Evolutionary conservation across 192 early-diverging fungal species (phyloP).

Genomic region (Lobosporangium transversale): DNA sequence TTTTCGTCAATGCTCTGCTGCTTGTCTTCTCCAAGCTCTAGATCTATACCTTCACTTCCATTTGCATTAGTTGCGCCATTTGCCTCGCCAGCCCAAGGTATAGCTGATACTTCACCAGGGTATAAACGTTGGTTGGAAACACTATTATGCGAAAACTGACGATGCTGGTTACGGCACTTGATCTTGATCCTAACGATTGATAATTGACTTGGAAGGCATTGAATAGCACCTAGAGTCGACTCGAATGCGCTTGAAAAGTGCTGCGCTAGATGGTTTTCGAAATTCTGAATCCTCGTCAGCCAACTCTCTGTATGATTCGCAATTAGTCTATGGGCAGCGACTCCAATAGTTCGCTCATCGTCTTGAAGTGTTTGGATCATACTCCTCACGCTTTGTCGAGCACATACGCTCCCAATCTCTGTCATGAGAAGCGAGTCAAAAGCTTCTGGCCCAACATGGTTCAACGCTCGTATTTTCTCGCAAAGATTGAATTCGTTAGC

Average conservation of each 20-base stretch:
- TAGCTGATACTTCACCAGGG: slow-evolving; percentile 8
- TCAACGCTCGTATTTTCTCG: slow-evolving; percentile 75
- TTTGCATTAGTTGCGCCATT: neutral
- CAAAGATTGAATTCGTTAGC: slow-evolving; percentile 90
- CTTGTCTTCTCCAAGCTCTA: too few species aligned
- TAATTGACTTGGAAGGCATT: slow-evolving; percentile 28
- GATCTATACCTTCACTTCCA: too few species aligned
- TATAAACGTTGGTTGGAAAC: neutral
- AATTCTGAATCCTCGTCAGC: slow-evolving; percentile 85
- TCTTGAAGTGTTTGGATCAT: slow-evolving; percentile 89
- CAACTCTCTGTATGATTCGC: slow-evolving; percentile 83
- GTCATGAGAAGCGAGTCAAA: slow-evolving; percentile 82
- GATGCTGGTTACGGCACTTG: neutral
- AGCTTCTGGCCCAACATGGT: slow-evolving; percentile 83
- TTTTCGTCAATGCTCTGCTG: too few species aligned
- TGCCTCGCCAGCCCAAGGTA: slow-evolving; percentile 1
- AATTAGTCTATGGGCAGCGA: slow-evolving; percentile 93
- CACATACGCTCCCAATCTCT: slow-evolving; percentile 85
- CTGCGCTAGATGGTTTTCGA: slow-evolving; percentile 9
- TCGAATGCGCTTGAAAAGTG: slow-evolving; percentile 28
- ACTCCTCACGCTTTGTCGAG: slow-evolving; percentile 72
- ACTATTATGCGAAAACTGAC: neutral
- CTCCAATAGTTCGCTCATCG: slow-evolving; percentile 87
- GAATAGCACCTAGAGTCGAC: slow-evolving; percentile 17
- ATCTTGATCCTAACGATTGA: slow-evolving; percentile 33